phyloP scores from a whole-genome alignment of 2,329 filamentous ascomycete species.

The Podosphaera fusca region DNA sequence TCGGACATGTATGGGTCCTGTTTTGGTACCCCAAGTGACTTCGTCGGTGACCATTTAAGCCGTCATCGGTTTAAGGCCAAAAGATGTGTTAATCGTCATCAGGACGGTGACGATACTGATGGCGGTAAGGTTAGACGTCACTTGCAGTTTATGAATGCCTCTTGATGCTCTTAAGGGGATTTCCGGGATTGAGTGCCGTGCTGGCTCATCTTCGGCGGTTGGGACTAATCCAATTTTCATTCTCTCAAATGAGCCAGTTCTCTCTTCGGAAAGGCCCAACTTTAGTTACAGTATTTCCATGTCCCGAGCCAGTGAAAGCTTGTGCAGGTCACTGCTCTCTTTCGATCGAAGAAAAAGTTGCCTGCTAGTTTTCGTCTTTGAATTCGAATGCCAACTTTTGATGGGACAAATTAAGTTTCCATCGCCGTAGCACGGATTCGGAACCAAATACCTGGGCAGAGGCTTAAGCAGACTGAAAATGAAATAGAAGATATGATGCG shows the following conservation, averaged over 20 bases:
- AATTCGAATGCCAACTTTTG: not conserved
- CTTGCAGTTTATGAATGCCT: too few relatives aligned
- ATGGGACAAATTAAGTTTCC: not conserved
- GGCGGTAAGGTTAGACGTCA: not conserved
- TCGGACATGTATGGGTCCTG: not conserved
- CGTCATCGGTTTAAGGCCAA: not conserved
- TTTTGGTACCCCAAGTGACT: not conserved
- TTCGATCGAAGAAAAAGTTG: too few relatives aligned
- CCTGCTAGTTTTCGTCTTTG: not conserved
- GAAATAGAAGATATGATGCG: too few relatives aligned
- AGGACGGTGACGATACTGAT: not conserved
- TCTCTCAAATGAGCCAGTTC: not conserved
- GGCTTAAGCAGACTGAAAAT: too few relatives aligned
- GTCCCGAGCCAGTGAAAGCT: not conserved
- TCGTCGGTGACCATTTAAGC: not conserved
- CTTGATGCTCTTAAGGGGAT: too few relatives aligned
- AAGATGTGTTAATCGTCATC: not conserved
- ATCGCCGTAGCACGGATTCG: too few relatives aligned
- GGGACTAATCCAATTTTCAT: not conserved
- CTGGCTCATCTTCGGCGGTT: not conserved
- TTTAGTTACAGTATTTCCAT: too few relatives aligned
- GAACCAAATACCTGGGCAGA: too few relatives aligned
- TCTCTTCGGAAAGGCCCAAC: not conserved
- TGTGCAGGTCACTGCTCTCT: not conserved
- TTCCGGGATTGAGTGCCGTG: too few relatives aligned